Evolutionary conservation across 169 alveolate species (phyloP).

Genomic region (Babesia sp.): DNA sequence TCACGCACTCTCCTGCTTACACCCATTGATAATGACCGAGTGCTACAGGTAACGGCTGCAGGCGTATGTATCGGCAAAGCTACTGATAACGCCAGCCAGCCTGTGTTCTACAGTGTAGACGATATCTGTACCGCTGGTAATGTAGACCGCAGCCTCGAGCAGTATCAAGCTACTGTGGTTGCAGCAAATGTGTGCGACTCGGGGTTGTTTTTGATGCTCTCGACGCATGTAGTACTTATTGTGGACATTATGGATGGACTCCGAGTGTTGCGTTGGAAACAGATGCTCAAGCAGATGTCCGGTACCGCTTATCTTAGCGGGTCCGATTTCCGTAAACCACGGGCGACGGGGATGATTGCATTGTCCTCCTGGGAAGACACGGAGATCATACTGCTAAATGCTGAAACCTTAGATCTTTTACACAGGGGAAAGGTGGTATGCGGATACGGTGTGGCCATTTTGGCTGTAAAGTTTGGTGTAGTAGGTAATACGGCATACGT

Average conservation of each 20-base stretch:
- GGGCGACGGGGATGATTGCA: constrained; percentile 35
- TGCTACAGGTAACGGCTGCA: constrained; percentile 48
- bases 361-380: constrained; percentile 49
- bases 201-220: constrained; percentile 23
- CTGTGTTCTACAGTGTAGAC: neutral
- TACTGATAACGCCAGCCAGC: neutral
- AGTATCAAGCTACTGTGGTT: neutral
- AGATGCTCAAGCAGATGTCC: constrained; percentile 18
- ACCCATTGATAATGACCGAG: neutral
- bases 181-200: constrained; percentile 7
- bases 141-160: neutral
- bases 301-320: constrained; percentile 39
- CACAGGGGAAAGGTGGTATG: constrained; percentile 3
- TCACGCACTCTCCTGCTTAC: constrained; percentile 30
- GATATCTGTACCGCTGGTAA: neutral
- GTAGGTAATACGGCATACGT: constrained; percentile 15
- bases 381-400: neutral
- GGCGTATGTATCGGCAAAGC: neutral
- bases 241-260: constrained; percentile 8
- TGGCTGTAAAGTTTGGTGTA: constrained; percentile 36
- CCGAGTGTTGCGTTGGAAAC: neutral
- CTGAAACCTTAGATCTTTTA: constrained; percentile 8
- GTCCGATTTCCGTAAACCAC: neutral
- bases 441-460: constrained; percentile 24
- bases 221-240: constrained; percentile 20